Base-by-base conservation (phyloP, 176 grass and related monocot genomes). In the Luzula sylvatica region DNA sequence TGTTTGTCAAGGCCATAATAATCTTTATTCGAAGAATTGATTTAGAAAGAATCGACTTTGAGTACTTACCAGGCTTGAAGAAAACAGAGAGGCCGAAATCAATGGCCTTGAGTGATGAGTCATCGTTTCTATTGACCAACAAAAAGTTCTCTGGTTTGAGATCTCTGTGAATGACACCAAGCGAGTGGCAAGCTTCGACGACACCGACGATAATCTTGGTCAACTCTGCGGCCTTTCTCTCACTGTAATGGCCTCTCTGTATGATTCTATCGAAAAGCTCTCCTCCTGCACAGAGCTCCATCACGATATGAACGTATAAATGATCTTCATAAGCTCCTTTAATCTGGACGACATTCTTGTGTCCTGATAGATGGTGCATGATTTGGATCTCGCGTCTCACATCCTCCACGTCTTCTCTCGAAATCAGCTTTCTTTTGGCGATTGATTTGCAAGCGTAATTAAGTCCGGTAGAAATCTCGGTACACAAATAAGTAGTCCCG, bases 351-450 rank as follows among this genome's bases (percentile, higher is more conserved):
- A 98, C 75, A 73, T 98, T 98, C 2, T 3, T 69, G 68, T 90
- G 86, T 0, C 86, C 93, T 0, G 93, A 72, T 28, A 98, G 82
- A 75, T 98, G 93, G 65, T 98, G 93, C 82, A 98, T 86, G 75
- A 98, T 98, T 79, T 98, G 93, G 81, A 98, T 98, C 93, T 98
- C 93, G 45, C 93, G 78, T n/a, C 93, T 78, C 50, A 98, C 93
- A 65, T 98, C 93, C 19, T 98, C 86, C 19, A 98, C 13, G 50
- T 98, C 93, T 75, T 98, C 93, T 56, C 7, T 72, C 16, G 86
- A 68, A 70, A 98, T 90, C 69, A 98, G 86, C 78, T 98, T 98
- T 54, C 93, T 78, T 78, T 98, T 98, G 35, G 93, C 65, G 52
- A 98, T 98, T 30, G 86, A 83, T 58, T 98, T 98, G 75, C 93